Conservation (phyloP, 2,329 filamentous ascomycete genomes). For the Scytalidium lignicola region DNA sequence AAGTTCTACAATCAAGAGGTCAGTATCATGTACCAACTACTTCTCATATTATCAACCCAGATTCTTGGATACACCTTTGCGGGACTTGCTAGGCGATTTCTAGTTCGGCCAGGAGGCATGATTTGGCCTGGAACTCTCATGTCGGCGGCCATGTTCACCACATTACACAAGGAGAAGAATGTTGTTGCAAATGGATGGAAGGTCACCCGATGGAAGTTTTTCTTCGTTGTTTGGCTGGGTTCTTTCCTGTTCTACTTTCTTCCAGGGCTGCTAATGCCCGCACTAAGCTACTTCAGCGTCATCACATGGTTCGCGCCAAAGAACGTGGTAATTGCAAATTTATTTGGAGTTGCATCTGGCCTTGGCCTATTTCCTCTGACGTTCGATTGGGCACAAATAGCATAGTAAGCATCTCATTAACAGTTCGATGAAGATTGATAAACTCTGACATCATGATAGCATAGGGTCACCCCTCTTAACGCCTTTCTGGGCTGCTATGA, state of each 20-base stretch:
- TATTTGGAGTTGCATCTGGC: constrained; percentile 82
- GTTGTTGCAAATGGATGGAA: constrained; percentile 76
- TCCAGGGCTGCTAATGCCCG: constrained; percentile 75
- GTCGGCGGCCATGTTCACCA: constrained; percentile 85
- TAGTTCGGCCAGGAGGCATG: constrained; percentile 83
- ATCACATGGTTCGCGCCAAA: constrained; percentile 85
- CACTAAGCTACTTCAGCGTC: constrained; percentile 83
- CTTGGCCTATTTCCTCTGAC: constrained; percentile 80
- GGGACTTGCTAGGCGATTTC: constrained; percentile 71
- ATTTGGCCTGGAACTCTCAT: constrained; percentile 88
- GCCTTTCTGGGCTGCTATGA: constrained; percentile 82
- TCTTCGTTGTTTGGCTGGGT: constrained; percentile 65
- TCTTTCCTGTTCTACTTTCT: constrained; percentile 82
- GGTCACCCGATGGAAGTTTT: constrained; percentile 80
- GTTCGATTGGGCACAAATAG: constrained; percentile 89
- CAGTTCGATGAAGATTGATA: neutral
- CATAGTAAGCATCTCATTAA: constrained; percentile 34
- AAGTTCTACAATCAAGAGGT: constrained; percentile 83
- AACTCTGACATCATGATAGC: constrained; percentile 33
- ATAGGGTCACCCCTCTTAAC: constrained; percentile 81
- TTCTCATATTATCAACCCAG: constrained; percentile 81
- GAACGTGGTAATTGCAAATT: constrained; percentile 78
- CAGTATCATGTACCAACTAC: constrained; percentile 69
- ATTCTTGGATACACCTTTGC: constrained; percentile 84
- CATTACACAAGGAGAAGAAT: constrained; percentile 79